Conservation (phyloP, 306 rosid genomes). For the Cucurbita argyrosperma region DNA sequence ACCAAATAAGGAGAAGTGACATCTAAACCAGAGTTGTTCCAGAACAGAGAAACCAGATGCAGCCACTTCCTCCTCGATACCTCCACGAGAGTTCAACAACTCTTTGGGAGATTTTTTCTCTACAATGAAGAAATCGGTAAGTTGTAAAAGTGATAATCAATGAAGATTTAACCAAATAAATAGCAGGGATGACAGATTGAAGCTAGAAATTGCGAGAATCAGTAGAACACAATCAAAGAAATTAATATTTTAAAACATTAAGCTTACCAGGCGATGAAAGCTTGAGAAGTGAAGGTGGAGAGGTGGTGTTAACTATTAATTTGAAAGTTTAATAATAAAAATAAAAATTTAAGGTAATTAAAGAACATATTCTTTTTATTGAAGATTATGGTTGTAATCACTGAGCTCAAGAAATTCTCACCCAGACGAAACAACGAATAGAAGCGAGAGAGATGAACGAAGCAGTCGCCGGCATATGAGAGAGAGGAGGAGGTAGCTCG, state of each 20-base stretch:
- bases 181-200: background rate
- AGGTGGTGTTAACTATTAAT: background rate
- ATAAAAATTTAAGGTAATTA: no score
- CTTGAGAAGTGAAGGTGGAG: background rate
- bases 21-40: constrained; percentile 67
- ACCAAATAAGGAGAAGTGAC: constrained; percentile 54
- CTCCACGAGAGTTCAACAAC: constrained; percentile 52
- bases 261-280: background rate
- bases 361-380: no score
- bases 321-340: no score
- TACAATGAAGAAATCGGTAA: constrained; percentile 50
- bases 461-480: background rate
- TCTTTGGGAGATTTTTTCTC: constrained; percentile 82
- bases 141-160: constrained; percentile 27
- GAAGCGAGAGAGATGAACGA: background rate
- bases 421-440: background rate
- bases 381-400: no score
- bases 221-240: background rate
- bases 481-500: background rate
- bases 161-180: background rate
- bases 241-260: background rate
- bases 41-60: constrained; percentile 78
- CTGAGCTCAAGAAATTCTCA: background rate
- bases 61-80: constrained; percentile 67
- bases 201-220: background rate